phyloP scores from a whole-genome alignment of 805 yeast genomes.

The Candida alai region DNA sequence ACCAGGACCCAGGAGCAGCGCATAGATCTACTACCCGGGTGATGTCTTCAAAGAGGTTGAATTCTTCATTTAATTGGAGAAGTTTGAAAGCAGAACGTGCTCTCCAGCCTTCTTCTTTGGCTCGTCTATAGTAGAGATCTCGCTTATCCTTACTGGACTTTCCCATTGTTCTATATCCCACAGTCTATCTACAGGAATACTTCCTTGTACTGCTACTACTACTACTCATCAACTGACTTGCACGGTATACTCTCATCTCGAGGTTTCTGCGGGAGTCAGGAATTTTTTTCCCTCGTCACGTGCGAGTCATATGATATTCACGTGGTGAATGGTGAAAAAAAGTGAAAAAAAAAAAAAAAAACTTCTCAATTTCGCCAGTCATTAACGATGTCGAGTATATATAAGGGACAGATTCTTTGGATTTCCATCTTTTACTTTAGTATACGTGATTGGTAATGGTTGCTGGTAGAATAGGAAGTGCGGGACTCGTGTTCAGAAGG shows the following conservation, averaged over 20 bases:
- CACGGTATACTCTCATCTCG: too few relatives aligned
- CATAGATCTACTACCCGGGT: constrained; percentile 90
- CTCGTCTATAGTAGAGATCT: constrained; percentile 86
- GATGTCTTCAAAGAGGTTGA: constrained; percentile 70
- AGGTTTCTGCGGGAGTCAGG: too few relatives aligned
- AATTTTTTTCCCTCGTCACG: too few relatives aligned
- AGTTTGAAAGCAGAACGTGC: constrained; percentile 96
- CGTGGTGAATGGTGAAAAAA: not conserved
- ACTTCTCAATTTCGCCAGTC: not conserved
- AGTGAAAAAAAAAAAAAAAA: not conserved
- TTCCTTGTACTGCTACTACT: too few relatives aligned
- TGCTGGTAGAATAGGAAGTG: constrained; percentile 5
- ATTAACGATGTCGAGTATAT: too few relatives aligned
- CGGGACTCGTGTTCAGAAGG: constrained; percentile 7
- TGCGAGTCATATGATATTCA: too few relatives aligned
- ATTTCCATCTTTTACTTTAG: too few relatives aligned
- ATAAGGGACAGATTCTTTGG: not conserved
- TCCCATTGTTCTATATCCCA: constrained; percentile 65
- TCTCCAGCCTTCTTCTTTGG: constrained; percentile 97
- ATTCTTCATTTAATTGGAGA: constrained; percentile 86
- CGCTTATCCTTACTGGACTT: constrained; percentile 93
- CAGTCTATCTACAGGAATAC: too few relatives aligned
- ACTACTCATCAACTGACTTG: too few relatives aligned
- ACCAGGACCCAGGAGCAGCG: constrained; percentile 99
- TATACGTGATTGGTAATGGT: constrained; percentile 3